Evolutionary conservation across 768 basidiomycete genomes (phyloP), one percentile per base, ranked within the genome.

Genomic region (Boletus sp.): DNA sequence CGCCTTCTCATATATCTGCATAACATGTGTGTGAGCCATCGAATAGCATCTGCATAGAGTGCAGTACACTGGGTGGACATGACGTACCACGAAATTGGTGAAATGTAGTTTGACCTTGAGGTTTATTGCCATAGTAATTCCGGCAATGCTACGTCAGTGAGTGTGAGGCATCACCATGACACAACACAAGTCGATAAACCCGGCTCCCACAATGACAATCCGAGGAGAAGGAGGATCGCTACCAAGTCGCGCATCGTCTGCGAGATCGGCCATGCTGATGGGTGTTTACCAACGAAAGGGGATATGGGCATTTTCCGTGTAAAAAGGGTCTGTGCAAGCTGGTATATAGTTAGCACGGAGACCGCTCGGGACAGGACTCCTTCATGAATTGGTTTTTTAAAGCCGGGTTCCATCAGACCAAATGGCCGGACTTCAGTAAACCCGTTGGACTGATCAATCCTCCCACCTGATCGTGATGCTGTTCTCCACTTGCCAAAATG

Each of bases 11-110:
- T 59, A 42, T n/a, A 42, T 39, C 38, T 53, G 25, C 30, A 54
- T 44, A 14, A 23, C 43, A 35, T n/a, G n/a, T 29, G 62, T 84
- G 13, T 34, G 17, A 48, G 57, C 40, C 32, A n/a, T 7, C n/a
- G 32, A 59, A 54, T 46, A 42, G 25, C 29, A 23, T 39, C 33
- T 33, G 15, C 23, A 30, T 27, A 23, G 23, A 44, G 27, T 49
- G 54, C 49, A 42, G 46, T 32, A 53, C 34, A 34, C 27, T 45
- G 27, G 11, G 23, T 41, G 35, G 15, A 35, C 42, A 30, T 29
- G 21, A 68, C 75, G 47, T 58, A 80, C 80, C 48, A 74, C 77
- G 54, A 83, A 83, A 61, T 80, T 76, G 29, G 76, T 68, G 58
- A 75, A 80, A 44, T 39, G 25, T 23, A 47, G 14, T 9, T 51